Evolutionary conservation across 129 eudicot species (phyloP), one percentile per base, ranked within the genome.

Genomic region (Ambrosia trifida): DNA sequence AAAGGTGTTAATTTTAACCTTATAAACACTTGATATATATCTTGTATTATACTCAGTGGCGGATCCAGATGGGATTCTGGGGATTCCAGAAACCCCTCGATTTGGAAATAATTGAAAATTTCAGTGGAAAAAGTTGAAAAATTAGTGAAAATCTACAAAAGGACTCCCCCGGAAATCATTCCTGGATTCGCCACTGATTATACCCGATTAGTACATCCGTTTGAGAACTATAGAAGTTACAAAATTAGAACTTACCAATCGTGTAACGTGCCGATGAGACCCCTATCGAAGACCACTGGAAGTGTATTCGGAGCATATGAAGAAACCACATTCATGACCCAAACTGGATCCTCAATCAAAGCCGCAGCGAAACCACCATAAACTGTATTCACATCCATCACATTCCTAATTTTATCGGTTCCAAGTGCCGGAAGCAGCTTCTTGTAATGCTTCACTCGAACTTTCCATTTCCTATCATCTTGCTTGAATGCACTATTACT

Each of bases 271-370:
- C 98, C 98, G 2, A 93, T 74, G 75, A 93, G 98, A 5, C 98
- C 98, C 32, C 98, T 79, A 72, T 93, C 98, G 47, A 79, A 93
- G 7, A 93, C 90, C 49, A 93, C 98, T 0, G 95, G 76, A 70
- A 93, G 91, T 11, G 98, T 85, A 74, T 93, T 93, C 16, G 84
- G 72, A 54, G 95, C 84, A 75, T 89, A 93, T 8, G 98, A 93
- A 8, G 98, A 93, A 14, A 93, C 95, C 1, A 87, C 96, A 62
- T 93, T 93, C 98, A 93, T 93, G 5, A 89, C 98, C 96, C 98
- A 93, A 67, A 87, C 70, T 4, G 98, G 98, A 82, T 78, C 83
- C 49, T 83, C 87, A 8, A 80, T 45, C 63, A 89, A 63, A 73
- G 95, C 86, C 10, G 98, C 95, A 0, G 98, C 98, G 33, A 93